Conservation (phyloP, 2,329 filamentous ascomycete genomes). For the Rhynchosporium agropyri region DNA sequence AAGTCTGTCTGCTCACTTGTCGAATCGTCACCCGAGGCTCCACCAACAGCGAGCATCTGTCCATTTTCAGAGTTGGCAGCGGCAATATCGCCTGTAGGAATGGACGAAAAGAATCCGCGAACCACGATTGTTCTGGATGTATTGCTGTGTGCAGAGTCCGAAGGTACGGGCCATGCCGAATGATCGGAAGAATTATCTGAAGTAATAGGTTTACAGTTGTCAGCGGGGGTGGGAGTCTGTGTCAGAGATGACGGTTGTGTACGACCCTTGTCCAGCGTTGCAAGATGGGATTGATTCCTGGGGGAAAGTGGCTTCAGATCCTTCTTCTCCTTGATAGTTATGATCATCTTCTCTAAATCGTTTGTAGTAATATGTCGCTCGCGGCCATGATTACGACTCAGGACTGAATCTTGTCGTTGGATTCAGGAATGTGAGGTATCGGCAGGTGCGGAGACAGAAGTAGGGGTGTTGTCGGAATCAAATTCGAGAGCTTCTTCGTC, state of each 20-base stretch:
- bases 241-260: neutral
- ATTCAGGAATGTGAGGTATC: too few species aligned
- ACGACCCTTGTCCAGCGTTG: too few species aligned
- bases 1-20: slow-evolving; percentile 40
- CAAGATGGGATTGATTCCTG: too few species aligned
- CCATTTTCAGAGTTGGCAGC: slow-evolving; percentile 52
- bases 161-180: neutral
- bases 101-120: slow-evolving; percentile 72
- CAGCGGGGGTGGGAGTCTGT: neutral
- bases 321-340: too few species aligned
- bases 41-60: slow-evolving; percentile 56
- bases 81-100: slow-evolving; percentile 55
- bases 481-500: too few species aligned
- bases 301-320: too few species aligned
- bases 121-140: slow-evolving; percentile 64
- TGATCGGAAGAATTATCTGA: neutral
- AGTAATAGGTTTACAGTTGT: neutral
- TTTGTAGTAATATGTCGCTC: too few species aligned
- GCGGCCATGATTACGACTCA: too few species aligned
- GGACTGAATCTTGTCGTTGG: too few species aligned
- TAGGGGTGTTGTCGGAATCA: too few species aligned
- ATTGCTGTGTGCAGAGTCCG: neutral
- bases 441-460: too few species aligned
- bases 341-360: too few species aligned
- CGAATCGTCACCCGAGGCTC: slow-evolving; percentile 43